Base-by-base conservation (phyloP, 495 filamentous ascomycete genomes). In the Talaromyces nanjingensis region DNA sequence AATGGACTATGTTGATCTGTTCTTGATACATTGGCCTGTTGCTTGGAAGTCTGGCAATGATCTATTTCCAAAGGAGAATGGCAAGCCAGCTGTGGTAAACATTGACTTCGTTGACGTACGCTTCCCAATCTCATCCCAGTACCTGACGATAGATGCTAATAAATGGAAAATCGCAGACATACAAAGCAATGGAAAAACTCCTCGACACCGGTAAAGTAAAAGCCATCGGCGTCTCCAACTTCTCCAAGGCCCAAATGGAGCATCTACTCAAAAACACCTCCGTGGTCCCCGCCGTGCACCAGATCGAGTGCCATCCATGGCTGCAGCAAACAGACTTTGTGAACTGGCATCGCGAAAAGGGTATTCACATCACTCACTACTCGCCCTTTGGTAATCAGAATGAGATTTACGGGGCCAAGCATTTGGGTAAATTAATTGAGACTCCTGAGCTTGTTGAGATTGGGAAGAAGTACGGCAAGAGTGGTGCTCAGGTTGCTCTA, bases 191-290 rank as follows among this genome's bases (percentile, higher is more conserved):
- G 86, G 87, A 91, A 67, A 77, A 79, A 49, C 72, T 84, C 2
- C 69, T 83, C 4, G 70, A 80, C 39, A 76, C 77, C 31, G 86
- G 85, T 49, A 88, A 87, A 65, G 71, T 74, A 52, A 82, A 75
- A 64, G 86, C 79, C 4, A 91, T 96, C 66, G 91, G 91, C 1
- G 82, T 94, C 6, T 89, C 84, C 66, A 96, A 93, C 76, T 92
- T 91, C 74, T 84, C 81, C 24, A 80, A 86, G 63, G 78, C 76
- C 14, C 87, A 93, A 66, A 72, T 92, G 63, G 85, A 91, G 74
- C 79, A 81, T 55, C 67, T 93, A 16, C 58, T 93, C n/a, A 77
- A 84, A 60, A 81, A 88, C 33, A 75, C 79, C 22, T 74, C 70
- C 5, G 78, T 89, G 39, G 81, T 86, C 1, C 87, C 87, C 3